Conservation (phyloP, 768 basidiomycete species). For the Trametes sanguinea region DNA sequence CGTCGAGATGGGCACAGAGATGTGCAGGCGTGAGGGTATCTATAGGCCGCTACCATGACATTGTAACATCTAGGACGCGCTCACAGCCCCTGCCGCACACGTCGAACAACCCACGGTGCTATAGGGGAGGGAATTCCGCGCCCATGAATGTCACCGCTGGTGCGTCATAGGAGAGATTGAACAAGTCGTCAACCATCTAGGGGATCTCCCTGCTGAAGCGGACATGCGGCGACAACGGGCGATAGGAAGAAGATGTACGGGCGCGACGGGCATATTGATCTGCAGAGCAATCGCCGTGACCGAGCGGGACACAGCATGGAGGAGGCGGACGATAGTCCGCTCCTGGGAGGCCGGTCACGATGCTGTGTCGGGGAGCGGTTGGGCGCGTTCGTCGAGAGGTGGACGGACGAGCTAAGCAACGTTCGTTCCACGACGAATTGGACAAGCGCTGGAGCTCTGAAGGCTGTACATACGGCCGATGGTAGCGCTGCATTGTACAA, state of each 20-base stretch:
- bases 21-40: neutral
- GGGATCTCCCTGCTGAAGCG: neutral
- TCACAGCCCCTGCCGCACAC: neutral
- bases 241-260: neutral
- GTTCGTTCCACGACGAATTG: too few species aligned
- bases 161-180: neutral
- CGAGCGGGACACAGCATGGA: neutral
- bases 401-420: too few species aligned
- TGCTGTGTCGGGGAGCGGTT: too few species aligned
- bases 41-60: conserved; percentile 1
- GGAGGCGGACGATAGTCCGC: neutral
- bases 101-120: too few species aligned
- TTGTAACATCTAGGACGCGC: neutral
- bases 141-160: too few species aligned
- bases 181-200: neutral
- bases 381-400: too few species aligned
- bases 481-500: neutral
- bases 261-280: neutral
- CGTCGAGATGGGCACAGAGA: neutral
- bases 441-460: too few species aligned
- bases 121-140: too few species aligned
- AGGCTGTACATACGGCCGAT: too few species aligned
- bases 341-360: too few species aligned
- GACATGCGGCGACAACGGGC: neutral
- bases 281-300: neutral